phyloP scores from a whole-genome alignment of 495 filamentous ascomycete genomes.

The Aspergillus cristatus region DNA sequence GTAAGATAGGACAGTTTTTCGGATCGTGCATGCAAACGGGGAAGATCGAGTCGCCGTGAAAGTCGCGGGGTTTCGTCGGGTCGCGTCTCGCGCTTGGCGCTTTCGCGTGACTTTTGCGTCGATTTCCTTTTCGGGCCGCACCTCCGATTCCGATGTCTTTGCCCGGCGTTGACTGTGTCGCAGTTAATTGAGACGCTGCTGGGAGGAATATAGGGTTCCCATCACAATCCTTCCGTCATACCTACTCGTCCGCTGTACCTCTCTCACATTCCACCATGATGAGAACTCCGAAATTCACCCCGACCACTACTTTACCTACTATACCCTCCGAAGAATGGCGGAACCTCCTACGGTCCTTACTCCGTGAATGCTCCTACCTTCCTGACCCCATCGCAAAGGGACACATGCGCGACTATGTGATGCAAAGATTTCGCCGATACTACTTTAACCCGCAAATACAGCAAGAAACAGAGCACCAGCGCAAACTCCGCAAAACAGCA shows the following conservation, averaged over 20 bases:
- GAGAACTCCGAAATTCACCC: too few relatives aligned
- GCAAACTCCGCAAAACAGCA: slow-evolving; percentile 16
- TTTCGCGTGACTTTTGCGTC: slow-evolving; percentile 15
- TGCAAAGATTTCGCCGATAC: slow-evolving; percentile 44
- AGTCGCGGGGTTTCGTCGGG: slow-evolving; percentile 22
- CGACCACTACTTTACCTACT: neutral
- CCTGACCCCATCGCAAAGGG: slow-evolving; percentile 59
- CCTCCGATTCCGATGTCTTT: slow-evolving; percentile 4
- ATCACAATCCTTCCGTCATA: too few relatives aligned
- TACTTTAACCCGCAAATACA: slow-evolving; percentile 2
- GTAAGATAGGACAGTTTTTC: slow-evolving; percentile 11
- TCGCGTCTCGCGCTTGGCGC: slow-evolving; percentile 17
- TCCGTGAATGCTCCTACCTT: slow-evolving; percentile 80
- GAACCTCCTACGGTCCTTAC: slow-evolving; percentile 64
- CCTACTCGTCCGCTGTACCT: too few relatives aligned
- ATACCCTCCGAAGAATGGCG: slow-evolving; percentile 31
- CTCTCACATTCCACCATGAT: too few relatives aligned
- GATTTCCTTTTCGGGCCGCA: slow-evolving; percentile 16
- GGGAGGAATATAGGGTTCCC: too few relatives aligned
- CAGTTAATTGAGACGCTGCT: too few relatives aligned
- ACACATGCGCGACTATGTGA: slow-evolving; percentile 49
- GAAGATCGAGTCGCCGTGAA: slow-evolving; percentile 11
- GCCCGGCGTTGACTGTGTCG: too few relatives aligned
- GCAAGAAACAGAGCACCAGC: slow-evolving; percentile 7
- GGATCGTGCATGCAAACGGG: slow-evolving; percentile 1